Conservation (phyloP, 2,329 filamentous ascomycete genomes). For the Microascus cirrosus region DNA sequence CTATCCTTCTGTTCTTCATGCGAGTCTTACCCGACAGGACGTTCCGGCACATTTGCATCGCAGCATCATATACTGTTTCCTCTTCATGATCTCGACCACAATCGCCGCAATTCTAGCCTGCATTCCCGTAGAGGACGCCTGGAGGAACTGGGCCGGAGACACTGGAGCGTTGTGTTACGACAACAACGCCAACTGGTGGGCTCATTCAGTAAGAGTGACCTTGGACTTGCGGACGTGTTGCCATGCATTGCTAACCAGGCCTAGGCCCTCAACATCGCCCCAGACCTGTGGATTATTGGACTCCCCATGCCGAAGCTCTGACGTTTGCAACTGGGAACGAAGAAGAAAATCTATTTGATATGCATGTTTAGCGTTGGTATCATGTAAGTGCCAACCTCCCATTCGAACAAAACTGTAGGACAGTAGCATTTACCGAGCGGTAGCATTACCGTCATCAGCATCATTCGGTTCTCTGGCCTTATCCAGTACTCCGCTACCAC, state of each 20-base stretch:
- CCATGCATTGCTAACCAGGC: neutral
- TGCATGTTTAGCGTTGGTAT: slow-evolving; percentile 7
- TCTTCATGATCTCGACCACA: slow-evolving; percentile 7
- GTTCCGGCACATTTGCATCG: slow-evolving; percentile 4
- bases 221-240: neutral
- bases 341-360: slow-evolving; percentile 6
- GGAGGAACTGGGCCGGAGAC: slow-evolving; percentile 3
- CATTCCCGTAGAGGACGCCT: slow-evolving; percentile 4
- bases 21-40: slow-evolving; percentile 4
- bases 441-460: slow-evolving; percentile 7
- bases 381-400: slow-evolving; percentile 3
- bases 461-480: slow-evolving; percentile 6
- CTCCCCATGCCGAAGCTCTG: slow-evolving; percentile 6
- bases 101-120: slow-evolving; percentile 6
- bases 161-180: slow-evolving; percentile 5
- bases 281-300: slow-evolving; percentile 6
- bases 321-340: slow-evolving; percentile 4
- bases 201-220: neutral
- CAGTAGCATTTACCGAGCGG: neutral
- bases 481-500: slow-evolving; percentile 5
- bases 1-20: slow-evolving; percentile 6
- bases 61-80: slow-evolving; percentile 4
- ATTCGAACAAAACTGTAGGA: no score
- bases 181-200: slow-evolving; percentile 8
- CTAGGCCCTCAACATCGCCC: slow-evolving; percentile 6